phyloP scores from a whole-genome alignment of 1,284 basidiomycete species.

The Ustilago cynodontis region DNA sequence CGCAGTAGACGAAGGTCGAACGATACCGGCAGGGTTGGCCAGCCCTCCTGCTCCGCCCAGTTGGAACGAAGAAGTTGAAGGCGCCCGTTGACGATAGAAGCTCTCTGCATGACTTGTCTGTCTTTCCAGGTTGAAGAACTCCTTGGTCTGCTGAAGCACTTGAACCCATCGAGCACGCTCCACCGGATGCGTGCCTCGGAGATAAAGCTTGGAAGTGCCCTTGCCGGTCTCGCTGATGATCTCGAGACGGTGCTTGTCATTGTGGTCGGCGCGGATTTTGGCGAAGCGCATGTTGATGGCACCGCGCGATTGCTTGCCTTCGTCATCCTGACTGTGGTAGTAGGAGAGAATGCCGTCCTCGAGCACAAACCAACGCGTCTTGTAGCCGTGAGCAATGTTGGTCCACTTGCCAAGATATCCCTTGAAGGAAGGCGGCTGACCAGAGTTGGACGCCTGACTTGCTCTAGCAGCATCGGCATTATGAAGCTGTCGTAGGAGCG shows the following conservation, averaged over 20 bases:
- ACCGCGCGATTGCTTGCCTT: conserved; percentile 85
- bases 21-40: conserved; percentile 19
- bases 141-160: conserved; percentile 63
- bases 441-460: conserved; percentile 68
- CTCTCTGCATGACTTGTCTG: conserved; percentile 47
- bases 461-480: conserved; percentile 71
- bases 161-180: conserved; percentile 68
- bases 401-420: conserved; percentile 81
- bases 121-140: conserved; percentile 58
- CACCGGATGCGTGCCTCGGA: conserved; percentile 80
- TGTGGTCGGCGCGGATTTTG: conserved; percentile 68
- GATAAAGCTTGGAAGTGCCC: conserved; percentile 82
- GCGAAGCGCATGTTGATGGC: conserved; percentile 90
- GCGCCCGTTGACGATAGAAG: conserved; percentile 39
- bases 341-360: conserved; percentile 81
- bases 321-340: conserved; percentile 92
- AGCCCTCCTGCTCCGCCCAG: conserved; percentile 1
- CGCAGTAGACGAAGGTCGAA: conserved; percentile 42
- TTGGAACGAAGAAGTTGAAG: conserved; percentile 38
- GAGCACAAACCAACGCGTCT: conserved; percentile 93
- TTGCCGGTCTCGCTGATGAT: conserved; percentile 75
- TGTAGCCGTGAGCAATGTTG: conserved; percentile 90
- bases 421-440: conserved; percentile 63
- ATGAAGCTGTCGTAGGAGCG: conserved; percentile 81
- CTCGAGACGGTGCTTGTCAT: conserved; percentile 83